These are phyloP conservation scores for Zelonia costaricensis DNA, from an alignment of 208 protist species.

Conservation along the genomic window DNA sequence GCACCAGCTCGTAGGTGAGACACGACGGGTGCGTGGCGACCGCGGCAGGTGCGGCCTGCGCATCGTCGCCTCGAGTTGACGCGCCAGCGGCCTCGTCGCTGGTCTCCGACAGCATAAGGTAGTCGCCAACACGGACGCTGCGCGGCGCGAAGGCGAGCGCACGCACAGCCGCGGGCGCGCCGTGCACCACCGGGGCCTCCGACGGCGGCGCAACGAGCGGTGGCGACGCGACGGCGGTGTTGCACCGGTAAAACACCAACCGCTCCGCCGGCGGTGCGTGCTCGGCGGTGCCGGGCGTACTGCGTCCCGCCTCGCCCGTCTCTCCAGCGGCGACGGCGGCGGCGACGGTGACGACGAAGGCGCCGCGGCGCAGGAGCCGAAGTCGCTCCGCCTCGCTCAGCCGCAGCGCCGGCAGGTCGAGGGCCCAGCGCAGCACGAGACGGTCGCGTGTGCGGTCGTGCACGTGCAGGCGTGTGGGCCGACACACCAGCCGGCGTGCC, in stretches of 20 bases:
- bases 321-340: background rate
- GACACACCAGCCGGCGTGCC: constrained; percentile 1
- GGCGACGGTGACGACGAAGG: constrained; percentile 3
- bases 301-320: background rate
- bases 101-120: too few species aligned
- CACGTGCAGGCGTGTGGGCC: constrained; percentile 5
- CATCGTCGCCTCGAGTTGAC: too few species aligned
- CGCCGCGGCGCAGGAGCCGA: constrained; percentile 5
- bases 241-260: constrained; percentile 12
- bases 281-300: too few species aligned
- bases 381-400: constrained; percentile 1
- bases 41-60: too few species aligned
- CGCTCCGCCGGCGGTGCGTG: background rate
- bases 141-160: too few species aligned
- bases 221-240: background rate
- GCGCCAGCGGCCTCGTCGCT: too few species aligned
- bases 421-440: constrained; percentile 20
- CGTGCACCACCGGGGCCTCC: too few species aligned
- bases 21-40: too few species aligned
- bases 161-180: too few species aligned
- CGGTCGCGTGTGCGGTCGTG: constrained; percentile 11
- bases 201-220: too few species aligned
- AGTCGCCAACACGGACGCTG: too few species aligned
- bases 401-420: constrained; percentile 3
- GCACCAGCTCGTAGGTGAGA: constrained; percentile 11